These are phyloP conservation scores for Penicillium hesseltinei DNA, from an alignment of 2,329 filamentous ascomycete genomes.

Conservation along the genomic window DNA sequence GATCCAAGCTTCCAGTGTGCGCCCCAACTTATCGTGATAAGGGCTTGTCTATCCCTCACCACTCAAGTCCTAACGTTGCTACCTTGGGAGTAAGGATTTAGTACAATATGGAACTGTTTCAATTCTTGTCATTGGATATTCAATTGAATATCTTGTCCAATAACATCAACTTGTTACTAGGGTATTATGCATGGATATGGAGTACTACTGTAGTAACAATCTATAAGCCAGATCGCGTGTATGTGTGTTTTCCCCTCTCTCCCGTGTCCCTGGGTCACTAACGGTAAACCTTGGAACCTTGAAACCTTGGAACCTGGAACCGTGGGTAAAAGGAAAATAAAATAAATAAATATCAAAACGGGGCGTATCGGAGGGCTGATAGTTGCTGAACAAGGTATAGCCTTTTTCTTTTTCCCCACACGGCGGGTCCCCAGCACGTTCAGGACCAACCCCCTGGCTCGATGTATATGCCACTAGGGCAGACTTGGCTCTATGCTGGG, in stretches of 20 bases:
- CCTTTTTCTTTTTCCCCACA: background rate
- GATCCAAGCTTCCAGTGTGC: constrained; percentile 1
- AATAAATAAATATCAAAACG: background rate
- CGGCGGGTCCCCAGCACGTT: constrained; percentile 15
- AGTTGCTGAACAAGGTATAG: background rate
- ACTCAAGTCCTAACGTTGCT: background rate
- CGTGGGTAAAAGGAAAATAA: too few relatives aligned
- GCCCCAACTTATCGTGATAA: constrained; percentile 1
- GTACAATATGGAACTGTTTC: background rate
- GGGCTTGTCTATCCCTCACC: background rate
- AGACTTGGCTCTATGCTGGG: constrained; percentile 11
- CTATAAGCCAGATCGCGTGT: background rate
- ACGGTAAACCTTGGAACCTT: background rate
- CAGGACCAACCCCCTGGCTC: constrained; percentile 14
- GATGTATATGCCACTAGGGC: background rate
- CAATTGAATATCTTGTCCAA: background rate
- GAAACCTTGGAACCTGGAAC: background rate
- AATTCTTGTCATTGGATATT: background rate
- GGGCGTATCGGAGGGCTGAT: constrained; percentile 5
- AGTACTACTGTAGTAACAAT: background rate
- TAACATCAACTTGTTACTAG: background rate
- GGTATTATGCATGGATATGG: background rate
- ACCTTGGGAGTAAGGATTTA: background rate
- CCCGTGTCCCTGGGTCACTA: background rate
- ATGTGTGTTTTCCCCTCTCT: background rate